These are phyloP conservation scores for Arthrinium phaeospermum DNA, from an alignment of 2,329 filamentous ascomycete genomes.

Conservation along the genomic window DNA sequence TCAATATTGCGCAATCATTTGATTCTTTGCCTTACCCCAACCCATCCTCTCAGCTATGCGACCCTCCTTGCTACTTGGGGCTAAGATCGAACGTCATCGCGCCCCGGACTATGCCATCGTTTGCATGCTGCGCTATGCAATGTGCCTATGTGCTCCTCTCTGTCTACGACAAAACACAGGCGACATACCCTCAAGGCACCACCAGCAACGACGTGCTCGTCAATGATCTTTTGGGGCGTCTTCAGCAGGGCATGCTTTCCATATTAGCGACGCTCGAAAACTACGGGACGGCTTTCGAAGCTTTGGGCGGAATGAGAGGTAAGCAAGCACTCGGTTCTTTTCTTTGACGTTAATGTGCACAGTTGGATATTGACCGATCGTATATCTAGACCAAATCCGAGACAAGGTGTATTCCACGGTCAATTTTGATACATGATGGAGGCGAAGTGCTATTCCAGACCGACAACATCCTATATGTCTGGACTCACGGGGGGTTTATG, in stretches of 20 bases:
- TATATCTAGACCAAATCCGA: slow-evolving; percentile 23
- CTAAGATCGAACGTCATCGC: slow-evolving; percentile 44
- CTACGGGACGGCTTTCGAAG: slow-evolving; percentile 51
- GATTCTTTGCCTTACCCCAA: slow-evolving; percentile 53
- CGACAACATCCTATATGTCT: not conserved
- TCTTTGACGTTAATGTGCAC: not conserved
- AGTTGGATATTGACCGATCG: not conserved
- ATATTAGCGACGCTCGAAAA: slow-evolving; percentile 49
- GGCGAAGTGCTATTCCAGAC: not conserved
- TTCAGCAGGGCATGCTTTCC: slow-evolving; percentile 49
- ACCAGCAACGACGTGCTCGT: slow-evolving; percentile 32
- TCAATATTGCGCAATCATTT: slow-evolving; percentile 54
- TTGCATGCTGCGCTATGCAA: slow-evolving; percentile 53
- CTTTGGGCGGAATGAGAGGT: slow-evolving; percentile 53
- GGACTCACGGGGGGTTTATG: not conserved
- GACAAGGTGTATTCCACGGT: slow-evolving; percentile 24
- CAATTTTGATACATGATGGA: slow-evolving; percentile 1
- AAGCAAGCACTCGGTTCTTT: slow-evolving; percentile 24
- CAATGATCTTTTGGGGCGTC: slow-evolving; percentile 44
- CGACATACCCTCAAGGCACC: slow-evolving; percentile 39
- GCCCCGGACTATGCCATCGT: slow-evolving; percentile 52
- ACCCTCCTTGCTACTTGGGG: slow-evolving; percentile 42
- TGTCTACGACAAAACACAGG: slow-evolving; percentile 48
- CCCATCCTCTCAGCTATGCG: slow-evolving; percentile 42
- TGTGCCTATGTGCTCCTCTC: slow-evolving; percentile 51